A percentile compares a stretch with the other conserved stretches of the same genome.
phyloP scores from a whole-genome alignment of 805 yeast species.

The Wickerhamiella hasegawae region DNA sequence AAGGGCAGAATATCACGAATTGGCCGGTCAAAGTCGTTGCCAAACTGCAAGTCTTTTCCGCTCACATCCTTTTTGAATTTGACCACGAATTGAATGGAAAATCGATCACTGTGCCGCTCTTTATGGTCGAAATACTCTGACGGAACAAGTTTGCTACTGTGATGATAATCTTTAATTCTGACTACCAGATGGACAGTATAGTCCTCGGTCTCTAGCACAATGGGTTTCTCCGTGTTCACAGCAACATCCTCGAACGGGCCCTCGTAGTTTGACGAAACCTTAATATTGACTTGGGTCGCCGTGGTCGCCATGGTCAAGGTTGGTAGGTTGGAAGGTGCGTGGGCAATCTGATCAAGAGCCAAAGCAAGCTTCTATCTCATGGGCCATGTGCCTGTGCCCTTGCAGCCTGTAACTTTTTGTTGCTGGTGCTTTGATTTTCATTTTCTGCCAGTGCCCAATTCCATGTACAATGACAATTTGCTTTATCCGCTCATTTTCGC shows the following conservation, averaged over 20 bases:
- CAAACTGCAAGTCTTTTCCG: constrained; percentile 45
- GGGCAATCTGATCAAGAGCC: no score
- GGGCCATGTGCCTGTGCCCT: no score
- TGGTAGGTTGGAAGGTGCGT: neutral
- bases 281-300: constrained; percentile 3
- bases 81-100: constrained; percentile 27
- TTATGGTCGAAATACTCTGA: constrained; percentile 19
- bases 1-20: constrained; percentile 42
- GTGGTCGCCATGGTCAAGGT: neutral
- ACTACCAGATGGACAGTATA: constrained; percentile 28
- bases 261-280: constrained; percentile 11
- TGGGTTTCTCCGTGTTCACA: constrained; percentile 28
- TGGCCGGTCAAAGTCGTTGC: constrained; percentile 51
- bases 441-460: no score
- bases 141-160: constrained; percentile 22
- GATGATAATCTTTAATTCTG: constrained; percentile 32
- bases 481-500: no score
- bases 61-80: constrained; percentile 27
- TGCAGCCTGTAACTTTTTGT: no score
- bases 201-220: constrained; percentile 24
- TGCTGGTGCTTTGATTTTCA: no score
- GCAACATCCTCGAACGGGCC: constrained; percentile 23
- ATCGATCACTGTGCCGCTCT: constrained; percentile 16
- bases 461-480: no score
- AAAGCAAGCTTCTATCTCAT: neutral